A percentile compares a stretch with the other conserved stretches of the same genome.
Evolutionary conservation across 768 basidiomycete genomes (phyloP).

Genomic region (Galerina marginata): DNA sequence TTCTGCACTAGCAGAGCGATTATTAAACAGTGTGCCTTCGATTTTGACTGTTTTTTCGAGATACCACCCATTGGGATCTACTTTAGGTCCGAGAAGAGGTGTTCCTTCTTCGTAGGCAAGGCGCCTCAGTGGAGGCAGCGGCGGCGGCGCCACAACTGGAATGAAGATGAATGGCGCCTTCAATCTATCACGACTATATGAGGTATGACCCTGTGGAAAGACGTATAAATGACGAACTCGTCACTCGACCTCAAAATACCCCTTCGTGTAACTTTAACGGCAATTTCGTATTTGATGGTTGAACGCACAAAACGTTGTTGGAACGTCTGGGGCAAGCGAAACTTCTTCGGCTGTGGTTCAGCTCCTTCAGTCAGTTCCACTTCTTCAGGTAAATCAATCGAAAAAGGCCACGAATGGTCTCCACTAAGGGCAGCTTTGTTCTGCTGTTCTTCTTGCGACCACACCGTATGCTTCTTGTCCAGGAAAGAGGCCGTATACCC

Average conservation of each 20-base stretch:
- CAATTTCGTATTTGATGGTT: slow-evolving; percentile 40
- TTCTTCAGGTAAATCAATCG: slow-evolving; percentile 42
- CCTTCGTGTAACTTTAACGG: slow-evolving; percentile 34
- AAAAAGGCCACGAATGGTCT: slow-evolving; percentile 38
- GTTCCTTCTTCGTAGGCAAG: slow-evolving; percentile 41
- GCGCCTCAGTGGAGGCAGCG: slow-evolving; percentile 39
- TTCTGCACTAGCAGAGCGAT: slow-evolving; percentile 31
- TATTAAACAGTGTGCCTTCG: slow-evolving; percentile 34
- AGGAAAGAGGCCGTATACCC: slow-evolving; percentile 7
- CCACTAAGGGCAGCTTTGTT: slow-evolving; percentile 29
- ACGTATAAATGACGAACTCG: slow-evolving; percentile 27
- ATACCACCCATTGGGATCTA: slow-evolving; percentile 48
- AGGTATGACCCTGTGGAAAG: neutral
- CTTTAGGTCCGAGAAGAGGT: slow-evolving; percentile 40
- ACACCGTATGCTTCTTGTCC: neutral
- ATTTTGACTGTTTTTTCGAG: slow-evolving; percentile 29
- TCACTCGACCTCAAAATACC: slow-evolving; percentile 33
- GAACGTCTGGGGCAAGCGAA: slow-evolving; percentile 42
- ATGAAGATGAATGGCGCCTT: slow-evolving; percentile 36
- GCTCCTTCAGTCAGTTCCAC: slow-evolving; percentile 26
- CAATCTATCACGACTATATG: slow-evolving; percentile 25
- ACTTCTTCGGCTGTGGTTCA: slow-evolving; percentile 25
- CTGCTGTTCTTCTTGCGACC: neutral
- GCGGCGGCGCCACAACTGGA: slow-evolving; percentile 34
- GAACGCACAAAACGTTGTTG: slow-evolving; percentile 39